These are phyloP conservation scores for Penicillium riverlandense DNA, from an alignment of 495 filamentous ascomycete species.

Conservation along the genomic window DNA sequence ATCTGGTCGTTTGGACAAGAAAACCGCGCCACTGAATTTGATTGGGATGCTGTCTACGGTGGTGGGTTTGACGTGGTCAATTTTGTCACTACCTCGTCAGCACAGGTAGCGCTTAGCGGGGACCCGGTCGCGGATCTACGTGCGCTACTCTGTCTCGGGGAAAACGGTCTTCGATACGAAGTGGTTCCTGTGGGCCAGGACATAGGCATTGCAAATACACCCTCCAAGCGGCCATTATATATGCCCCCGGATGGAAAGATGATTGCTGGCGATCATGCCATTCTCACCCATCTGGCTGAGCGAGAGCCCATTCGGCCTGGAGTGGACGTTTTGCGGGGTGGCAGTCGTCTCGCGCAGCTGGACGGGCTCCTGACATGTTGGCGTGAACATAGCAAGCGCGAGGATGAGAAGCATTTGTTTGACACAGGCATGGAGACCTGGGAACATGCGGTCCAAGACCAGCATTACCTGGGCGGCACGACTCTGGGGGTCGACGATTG, in stretches of 20 bases:
- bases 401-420: slow-evolving; percentile 8
- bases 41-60: slow-evolving; percentile 77
- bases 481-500: slow-evolving; percentile 59
- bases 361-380: slow-evolving; percentile 23
- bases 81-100: slow-evolving; percentile 44
- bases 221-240: slow-evolving; percentile 16
- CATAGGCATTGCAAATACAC: neutral
- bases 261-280: slow-evolving; percentile 27
- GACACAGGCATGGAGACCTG: slow-evolving; percentile 31
- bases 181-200: slow-evolving; percentile 7
- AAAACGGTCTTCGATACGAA: slow-evolving; percentile 51
- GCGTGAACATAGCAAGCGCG: slow-evolving; percentile 15
- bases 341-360: slow-evolving; percentile 22
- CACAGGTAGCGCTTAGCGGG: slow-evolving; percentile 44
- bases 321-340: slow-evolving; percentile 25
- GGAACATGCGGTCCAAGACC: slow-evolving; percentile 39
- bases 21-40: slow-evolving; percentile 67
- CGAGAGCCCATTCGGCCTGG: slow-evolving; percentile 22
- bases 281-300: slow-evolving; percentile 23
- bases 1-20: slow-evolving; percentile 78
- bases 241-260: slow-evolving; percentile 18
- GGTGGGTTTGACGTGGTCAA: slow-evolving; percentile 84
- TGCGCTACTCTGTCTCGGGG: slow-evolving; percentile 49
- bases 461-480: slow-evolving; percentile 50
- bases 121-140: slow-evolving; percentile 51